Evolutionary conservation across 441 rosid species (phyloP).

Genomic region (Corymbia citriodora): DNA sequence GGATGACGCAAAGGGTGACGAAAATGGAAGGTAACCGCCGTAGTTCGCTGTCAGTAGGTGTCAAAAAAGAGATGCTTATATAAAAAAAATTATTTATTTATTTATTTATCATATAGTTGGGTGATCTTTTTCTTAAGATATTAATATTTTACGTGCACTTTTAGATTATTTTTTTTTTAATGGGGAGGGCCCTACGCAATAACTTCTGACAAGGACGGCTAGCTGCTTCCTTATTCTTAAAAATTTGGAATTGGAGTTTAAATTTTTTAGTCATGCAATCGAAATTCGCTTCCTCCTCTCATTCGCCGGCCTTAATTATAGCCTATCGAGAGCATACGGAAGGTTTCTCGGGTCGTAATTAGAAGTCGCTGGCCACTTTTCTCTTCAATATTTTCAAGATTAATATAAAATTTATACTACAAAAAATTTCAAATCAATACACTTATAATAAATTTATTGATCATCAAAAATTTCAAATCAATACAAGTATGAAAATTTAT

Average conservation of each 20-base stretch:
- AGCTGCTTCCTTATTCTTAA: background rate
- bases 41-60: background rate
- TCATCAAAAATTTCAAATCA: fast-evolving
- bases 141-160: background rate
- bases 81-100: fast-evolving
- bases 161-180: background rate
- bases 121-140: background rate
- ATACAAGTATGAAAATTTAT: too few species aligned
- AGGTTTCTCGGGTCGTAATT: background rate
- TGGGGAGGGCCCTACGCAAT: background rate
- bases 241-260: background rate
- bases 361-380: background rate
- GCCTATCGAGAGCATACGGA: background rate
- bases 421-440: too few species aligned
- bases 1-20: background rate
- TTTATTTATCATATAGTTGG: background rate
- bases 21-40: background rate
- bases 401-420: too few species aligned
- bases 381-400: too few species aligned
- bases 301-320: background rate
- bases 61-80: background rate
- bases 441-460: too few species aligned
- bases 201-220: background rate
- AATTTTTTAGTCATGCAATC: background rate
- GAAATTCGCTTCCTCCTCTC: background rate